Evolutionary conservation across 1,284 basidiomycete species (phyloP), one percentile per base, ranked within the genome.

Genomic region (Clitocybe nebularis): DNA sequence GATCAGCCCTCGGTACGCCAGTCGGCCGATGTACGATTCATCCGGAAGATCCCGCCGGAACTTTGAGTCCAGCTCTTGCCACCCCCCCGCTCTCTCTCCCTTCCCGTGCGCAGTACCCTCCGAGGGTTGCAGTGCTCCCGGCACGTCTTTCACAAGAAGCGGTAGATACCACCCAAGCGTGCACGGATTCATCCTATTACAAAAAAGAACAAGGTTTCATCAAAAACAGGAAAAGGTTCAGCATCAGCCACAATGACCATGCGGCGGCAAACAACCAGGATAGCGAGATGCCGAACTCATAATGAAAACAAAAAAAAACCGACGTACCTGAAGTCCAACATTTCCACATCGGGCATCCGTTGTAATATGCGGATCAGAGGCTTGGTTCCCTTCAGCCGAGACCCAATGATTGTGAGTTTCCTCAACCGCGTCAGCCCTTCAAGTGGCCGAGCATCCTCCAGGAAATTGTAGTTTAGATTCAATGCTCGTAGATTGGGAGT

Each of bases 401-500:
- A 87, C 39, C 92, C 93, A 55, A 96, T 87, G 44, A 91, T 76
- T 39, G 81, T 90, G 53, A 96, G 64, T 71, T 90, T 93, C 53
- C 79, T 77, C 61, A 96, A 64, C 55, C 88, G 70, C 44, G 64
- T 71, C 47, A 96, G 72, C n/a, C 88, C 89, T 34, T 74, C 74
- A 45, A 97, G 67, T 30, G 70, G 66, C 44, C 77, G 69, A 44
- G 77, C 75, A 50, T 93, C 81, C 66, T 77, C 79, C 54, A 96
- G 60, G 66, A 93, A 95, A 64, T 96, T 96, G 72, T 94, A 94
- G 72, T 96, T 95, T 51, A 95, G 76, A 69, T 98, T 98, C 60
- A 99, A 72, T 46, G 88, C 85, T 45, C 93, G 84, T 53, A 99
- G 68, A 63, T 96, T 97, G 17, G 95, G 95, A 35, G 84, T 71